Evolutionary conservation across 768 basidiomycete species (phyloP).

Genomic region (Auriscalpium vulgare): DNA sequence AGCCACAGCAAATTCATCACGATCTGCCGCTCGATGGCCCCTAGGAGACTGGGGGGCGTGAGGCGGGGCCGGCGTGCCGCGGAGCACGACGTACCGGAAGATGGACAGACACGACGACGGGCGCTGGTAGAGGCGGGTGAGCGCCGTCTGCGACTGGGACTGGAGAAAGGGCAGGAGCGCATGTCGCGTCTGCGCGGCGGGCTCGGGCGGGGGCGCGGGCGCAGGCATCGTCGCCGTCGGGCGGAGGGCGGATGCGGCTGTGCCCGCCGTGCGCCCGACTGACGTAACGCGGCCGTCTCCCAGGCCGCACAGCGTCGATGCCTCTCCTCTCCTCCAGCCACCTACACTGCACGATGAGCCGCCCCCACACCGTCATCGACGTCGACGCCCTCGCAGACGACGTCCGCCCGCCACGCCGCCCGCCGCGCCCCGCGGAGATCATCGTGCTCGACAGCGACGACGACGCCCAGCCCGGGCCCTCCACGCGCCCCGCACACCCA

Average conservation of each 20-base stretch:
- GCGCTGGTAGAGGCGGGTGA: conserved; percentile 73
- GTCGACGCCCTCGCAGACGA: conserved; percentile 34
- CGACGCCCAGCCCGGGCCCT: conserved; percentile 23
- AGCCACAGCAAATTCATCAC: conserved; percentile 88
- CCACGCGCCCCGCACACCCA: background rate
- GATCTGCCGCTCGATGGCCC: conserved; percentile 73
- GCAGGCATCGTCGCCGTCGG: background rate
- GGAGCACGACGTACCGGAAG: conserved; percentile 54
- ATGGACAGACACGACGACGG: conserved; percentile 88
- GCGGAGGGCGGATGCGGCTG: background rate
- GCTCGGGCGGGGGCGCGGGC: too few species aligned
- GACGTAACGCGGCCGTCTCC: background rate
- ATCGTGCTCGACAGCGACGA: conserved; percentile 35
- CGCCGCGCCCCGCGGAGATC: conserved; percentile 14
- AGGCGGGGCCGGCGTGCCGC: background rate
- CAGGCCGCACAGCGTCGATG: too few species aligned
- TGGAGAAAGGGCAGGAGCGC: conserved; percentile 73
- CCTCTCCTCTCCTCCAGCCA: background rate
- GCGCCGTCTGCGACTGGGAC: conserved; percentile 66
- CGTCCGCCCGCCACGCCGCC: conserved; percentile 13
- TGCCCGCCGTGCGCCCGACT: background rate
- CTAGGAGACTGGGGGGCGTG: conserved; percentile 48
- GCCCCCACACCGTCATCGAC: conserved; percentile 31
- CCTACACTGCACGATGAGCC: conserved; percentile 4
- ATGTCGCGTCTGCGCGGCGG: conserved; percentile 25